Evolutionary conservation across 129 eudicot genomes (phyloP).

Genomic region (Flaveria sonorensis): DNA sequence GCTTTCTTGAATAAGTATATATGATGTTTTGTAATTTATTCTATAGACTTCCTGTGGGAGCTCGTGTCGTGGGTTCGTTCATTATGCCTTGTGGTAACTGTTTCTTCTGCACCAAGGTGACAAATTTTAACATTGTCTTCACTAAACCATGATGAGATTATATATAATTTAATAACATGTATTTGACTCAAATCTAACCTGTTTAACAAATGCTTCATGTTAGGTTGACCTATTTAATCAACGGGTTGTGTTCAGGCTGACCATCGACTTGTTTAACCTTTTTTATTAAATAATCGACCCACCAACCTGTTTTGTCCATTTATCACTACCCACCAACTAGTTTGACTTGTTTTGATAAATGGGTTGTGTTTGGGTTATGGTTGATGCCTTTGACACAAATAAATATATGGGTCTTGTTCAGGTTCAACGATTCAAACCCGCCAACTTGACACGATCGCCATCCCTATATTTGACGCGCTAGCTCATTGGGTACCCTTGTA

Average conservation of each 20-base stretch:
- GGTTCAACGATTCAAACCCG: background rate
- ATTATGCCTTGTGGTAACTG: slow-evolving; percentile 99
- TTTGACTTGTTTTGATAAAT: background rate
- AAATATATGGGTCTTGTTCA: background rate
- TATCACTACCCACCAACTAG: background rate
- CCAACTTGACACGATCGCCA: background rate
- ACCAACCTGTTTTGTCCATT: background rate
- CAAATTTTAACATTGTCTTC: slow-evolving; percentile 9
- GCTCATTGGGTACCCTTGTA: background rate
- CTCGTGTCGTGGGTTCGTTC: slow-evolving; percentile 91
- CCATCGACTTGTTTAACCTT: background rate
- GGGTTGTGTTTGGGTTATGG: too few relatives aligned
- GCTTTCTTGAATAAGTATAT: slow-evolving; percentile 5
- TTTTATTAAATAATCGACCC: background rate
- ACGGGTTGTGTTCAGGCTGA: background rate
- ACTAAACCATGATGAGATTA: background rate
- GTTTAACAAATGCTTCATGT: background rate
- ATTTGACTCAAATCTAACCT: background rate
- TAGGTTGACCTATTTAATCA: background rate
- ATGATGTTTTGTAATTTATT: slow-evolving; percentile 20
- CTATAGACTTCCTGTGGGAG: slow-evolving; percentile 82
- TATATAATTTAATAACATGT: background rate
- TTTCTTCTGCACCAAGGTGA: slow-evolving; percentile 88
- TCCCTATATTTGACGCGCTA: background rate
- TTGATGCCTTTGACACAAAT: too few relatives aligned